Percentiles rank a stretch among this genome's conserved stretches.
phyloP scores from a whole-genome alignment of 2,329 filamentous ascomycete species.

The Aspergillus nomiae region DNA sequence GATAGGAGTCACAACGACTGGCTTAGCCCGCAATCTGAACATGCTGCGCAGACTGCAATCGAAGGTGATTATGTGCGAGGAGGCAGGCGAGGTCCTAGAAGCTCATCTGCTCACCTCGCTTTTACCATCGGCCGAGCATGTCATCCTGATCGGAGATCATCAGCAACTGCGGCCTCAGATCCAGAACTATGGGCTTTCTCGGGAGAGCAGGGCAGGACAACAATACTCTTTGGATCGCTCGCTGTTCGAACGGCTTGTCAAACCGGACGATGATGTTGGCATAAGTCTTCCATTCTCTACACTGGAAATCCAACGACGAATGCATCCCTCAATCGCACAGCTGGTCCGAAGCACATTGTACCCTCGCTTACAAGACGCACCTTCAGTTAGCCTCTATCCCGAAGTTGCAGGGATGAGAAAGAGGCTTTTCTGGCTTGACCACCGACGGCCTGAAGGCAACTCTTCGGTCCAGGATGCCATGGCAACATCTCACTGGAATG shows the following conservation, averaged over 20 bases:
- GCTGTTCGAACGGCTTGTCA: slow-evolving; percentile 56
- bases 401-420: slow-evolving; percentile 51
- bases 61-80: slow-evolving; percentile 46
- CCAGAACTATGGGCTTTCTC: slow-evolving; percentile 38
- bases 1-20: slow-evolving; percentile 58
- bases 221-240: slow-evolving; percentile 52
- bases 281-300: slow-evolving; percentile 39
- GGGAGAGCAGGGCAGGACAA: slow-evolving; percentile 35
- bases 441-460: slow-evolving; percentile 44
- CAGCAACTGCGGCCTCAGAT: slow-evolving; percentile 46
- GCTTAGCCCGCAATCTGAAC: slow-evolving; percentile 51
- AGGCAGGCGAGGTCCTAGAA: slow-evolving; percentile 48
- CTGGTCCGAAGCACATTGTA: slow-evolving; percentile 63
- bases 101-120: slow-evolving; percentile 44
- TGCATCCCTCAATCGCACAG: slow-evolving; percentile 64
- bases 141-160: slow-evolving; percentile 49
- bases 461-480: slow-evolving; percentile 25
- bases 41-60: slow-evolving; percentile 47
- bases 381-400: slow-evolving; percentile 38
- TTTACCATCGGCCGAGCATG: slow-evolving; percentile 45
- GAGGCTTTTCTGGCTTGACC: slow-evolving; percentile 57
- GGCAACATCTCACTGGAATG: slow-evolving; percentile 51
- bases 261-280: slow-evolving; percentile 20
- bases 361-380: slow-evolving; percentile 55
- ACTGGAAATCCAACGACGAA: slow-evolving; percentile 64